phyloP scores from a whole-genome alignment of 768 basidiomycete species.

The Tubosaeta sp. region DNA sequence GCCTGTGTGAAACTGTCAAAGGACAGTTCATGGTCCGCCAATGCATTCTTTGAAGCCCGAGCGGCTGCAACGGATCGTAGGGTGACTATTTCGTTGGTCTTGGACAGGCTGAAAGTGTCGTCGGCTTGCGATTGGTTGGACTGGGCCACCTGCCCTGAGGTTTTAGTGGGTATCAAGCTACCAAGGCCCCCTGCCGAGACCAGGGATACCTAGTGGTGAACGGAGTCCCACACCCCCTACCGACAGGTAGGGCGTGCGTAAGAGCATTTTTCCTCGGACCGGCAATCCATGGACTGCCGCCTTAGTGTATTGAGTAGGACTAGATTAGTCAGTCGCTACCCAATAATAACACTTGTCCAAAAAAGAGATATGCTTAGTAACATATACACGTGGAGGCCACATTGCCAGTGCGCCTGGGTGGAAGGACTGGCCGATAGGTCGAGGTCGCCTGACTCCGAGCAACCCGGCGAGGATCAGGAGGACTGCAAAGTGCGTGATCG shows the following conservation, averaged over 20 bases:
- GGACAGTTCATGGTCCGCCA: not conserved
- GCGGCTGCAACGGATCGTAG: not conserved
- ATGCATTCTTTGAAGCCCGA: not conserved
- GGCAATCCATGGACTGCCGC: not conserved
- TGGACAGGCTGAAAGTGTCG: not conserved
- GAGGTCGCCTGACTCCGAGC: too few species aligned
- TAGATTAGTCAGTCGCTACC: too few species aligned
- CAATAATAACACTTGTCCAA: too few species aligned
- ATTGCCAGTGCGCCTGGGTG: too few species aligned
- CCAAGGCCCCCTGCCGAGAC: not conserved
- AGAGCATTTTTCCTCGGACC: conserved; percentile 1
- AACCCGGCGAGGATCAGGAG: too few species aligned
- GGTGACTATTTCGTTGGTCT: not conserved
- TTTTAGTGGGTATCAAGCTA: too few species aligned
- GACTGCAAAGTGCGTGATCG: too few species aligned
- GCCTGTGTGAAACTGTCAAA: not conserved
- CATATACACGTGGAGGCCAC: too few species aligned
- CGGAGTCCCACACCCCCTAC: not conserved
- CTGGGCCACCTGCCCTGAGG: not conserved
- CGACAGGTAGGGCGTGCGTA: not conserved
- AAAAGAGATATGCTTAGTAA: too few species aligned
- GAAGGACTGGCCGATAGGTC: too few species aligned
- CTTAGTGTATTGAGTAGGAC: not conserved
- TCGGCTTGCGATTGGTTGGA: not conserved
- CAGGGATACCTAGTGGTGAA: not conserved